Evolutionary conservation across 345 rosid species (phyloP), one percentile per base, ranked within the genome.

Genomic region (Balakata baccata): DNA sequence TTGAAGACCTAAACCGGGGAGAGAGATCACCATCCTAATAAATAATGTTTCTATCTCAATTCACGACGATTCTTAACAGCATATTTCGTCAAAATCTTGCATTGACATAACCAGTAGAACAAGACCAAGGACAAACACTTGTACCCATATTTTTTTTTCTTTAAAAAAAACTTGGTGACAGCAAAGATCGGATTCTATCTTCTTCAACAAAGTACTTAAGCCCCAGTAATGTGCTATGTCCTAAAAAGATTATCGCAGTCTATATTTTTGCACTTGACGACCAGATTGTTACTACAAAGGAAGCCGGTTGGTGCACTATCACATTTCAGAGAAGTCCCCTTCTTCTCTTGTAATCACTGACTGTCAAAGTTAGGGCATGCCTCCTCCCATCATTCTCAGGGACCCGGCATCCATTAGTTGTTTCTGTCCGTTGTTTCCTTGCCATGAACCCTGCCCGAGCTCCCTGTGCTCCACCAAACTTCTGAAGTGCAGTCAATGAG

Each of bases 311-410:
- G 43, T 9, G 52, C 61, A 50, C 1, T 20, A 57, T 61, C 16
- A 29, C 22, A 66, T 71, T 53, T 90, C 86, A 96, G 59, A 96
- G 91, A 76, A 96, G 98, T 64, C 99, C 98, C 81, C 97, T 91
- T 74, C 99, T 87, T 80, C 98, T 93, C 87, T 96, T 93, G 93
- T 96, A 96, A 74, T 93, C 99, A 64, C 99, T 83, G 58, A 96
- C 97, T 14, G 97, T 96, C 80, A 96, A 81, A 58, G 99, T 93
- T 76, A 91, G 84, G 49, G 86, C 88, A 74, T 90, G 97, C 65
- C 99, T 85, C 85, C 89, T 86, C 41, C 93, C 97, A 74, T 93
- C 98, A 72, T 93, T 89, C 83, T 96, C 97, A 0, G 84, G 85
- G 56, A 96, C 93, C 46, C 79, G 84, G 73, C 87, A 84, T 78